phyloP scores from a whole-genome alignment of 768 basidiomycete species.

The Galerina marginata region DNA sequence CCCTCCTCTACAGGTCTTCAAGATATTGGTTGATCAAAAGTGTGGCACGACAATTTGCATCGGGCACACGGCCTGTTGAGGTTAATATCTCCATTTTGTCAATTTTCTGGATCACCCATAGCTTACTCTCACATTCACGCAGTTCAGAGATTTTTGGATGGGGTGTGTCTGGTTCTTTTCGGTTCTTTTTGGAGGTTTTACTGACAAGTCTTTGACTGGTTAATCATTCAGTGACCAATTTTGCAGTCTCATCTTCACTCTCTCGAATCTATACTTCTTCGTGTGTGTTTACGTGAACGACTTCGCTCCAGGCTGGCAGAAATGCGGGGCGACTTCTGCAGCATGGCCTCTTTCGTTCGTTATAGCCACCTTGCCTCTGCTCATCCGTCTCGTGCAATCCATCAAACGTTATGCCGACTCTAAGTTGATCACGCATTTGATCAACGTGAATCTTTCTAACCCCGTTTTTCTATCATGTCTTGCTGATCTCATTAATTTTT shows the following conservation, averaged over 20 bases:
- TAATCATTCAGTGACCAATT: conserved; percentile 67
- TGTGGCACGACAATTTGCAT: conserved; percentile 63
- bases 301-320: conserved; percentile 55
- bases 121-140: neutral
- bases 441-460: conserved; percentile 65
- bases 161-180: conserved; percentile 52
- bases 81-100: conserved; percentile 41
- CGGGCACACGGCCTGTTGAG: conserved; percentile 79
- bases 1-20: conserved; percentile 62
- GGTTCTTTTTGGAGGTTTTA: neutral
- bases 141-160: conserved; percentile 92
- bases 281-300: conserved; percentile 71
- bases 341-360: conserved; percentile 70
- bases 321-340: conserved; percentile 48
- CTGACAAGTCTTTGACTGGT: neutral
- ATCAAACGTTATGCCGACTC: conserved; percentile 88
- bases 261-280: conserved; percentile 76
- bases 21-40: conserved; percentile 84
- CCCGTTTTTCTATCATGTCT: neutral
- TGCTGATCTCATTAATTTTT: conserved; percentile 4
- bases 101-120: neutral
- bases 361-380: conserved; percentile 68
- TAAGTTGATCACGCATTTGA: conserved; percentile 71
- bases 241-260: conserved; percentile 77
- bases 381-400: conserved; percentile 84